A percentile compares a stretch with the other conserved stretches of the same genome.
Conservation (phyloP, 352 stramenopile genomes). For the Blastocystis sp. region DNA sequence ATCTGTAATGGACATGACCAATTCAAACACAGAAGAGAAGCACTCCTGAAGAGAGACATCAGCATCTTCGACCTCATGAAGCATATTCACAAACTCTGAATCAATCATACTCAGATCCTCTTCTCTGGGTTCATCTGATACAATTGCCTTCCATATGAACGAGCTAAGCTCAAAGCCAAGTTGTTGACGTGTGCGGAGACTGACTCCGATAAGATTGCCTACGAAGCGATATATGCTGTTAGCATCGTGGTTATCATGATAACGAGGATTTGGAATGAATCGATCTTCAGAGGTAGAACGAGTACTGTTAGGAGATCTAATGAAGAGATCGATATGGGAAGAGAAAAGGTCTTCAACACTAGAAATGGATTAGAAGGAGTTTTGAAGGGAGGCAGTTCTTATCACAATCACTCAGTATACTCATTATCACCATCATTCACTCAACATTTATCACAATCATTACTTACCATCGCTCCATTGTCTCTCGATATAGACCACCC, state of each 20-base stretch:
- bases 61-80: conserved; percentile 72
- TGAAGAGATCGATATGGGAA: conserved; percentile 49
- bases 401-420: no score
- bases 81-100: conserved; percentile 77
- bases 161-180: conserved; percentile 75
- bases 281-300: conserved; percentile 69
- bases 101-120: conserved; percentile 78
- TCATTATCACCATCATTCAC: neutral
- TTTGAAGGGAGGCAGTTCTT: no score
- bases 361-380: neutral
- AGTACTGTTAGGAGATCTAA: neutral
- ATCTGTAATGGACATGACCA: conserved; percentile 21
- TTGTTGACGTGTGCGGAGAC: conserved; percentile 77
- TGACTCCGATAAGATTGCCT: conserved; percentile 80
- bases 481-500: conserved; percentile 64
- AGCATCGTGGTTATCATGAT: conserved; percentile 37
- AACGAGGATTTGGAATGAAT: conserved; percentile 79
- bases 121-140: conserved; percentile 67
- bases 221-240: conserved; percentile 76
- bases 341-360: conserved; percentile 56
- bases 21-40: conserved; percentile 33
- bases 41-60: neutral
- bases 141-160: conserved; percentile 80
- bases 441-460: neutral
- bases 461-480: conserved; percentile 56